Conservation (phyloP, 805 yeast genomes). For the Ogataea trehalophila region DNA sequence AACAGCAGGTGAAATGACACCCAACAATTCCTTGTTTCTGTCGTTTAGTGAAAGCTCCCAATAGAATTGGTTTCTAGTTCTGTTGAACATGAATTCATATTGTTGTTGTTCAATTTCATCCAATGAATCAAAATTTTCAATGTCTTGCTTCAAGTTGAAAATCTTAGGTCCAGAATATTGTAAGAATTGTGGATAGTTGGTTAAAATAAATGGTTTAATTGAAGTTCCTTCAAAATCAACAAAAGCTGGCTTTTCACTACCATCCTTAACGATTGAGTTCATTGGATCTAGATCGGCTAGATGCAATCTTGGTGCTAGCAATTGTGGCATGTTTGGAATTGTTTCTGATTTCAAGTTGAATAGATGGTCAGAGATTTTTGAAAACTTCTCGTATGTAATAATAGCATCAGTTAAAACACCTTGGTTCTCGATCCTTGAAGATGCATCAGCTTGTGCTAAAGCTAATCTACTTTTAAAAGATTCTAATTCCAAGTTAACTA, state of each 20-base stretch:
- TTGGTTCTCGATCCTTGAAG: constrained; percentile 39
- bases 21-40: constrained; percentile 60
- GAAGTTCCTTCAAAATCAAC: constrained; percentile 80
- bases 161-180: constrained; percentile 87
- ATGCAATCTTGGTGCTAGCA: constrained; percentile 67
- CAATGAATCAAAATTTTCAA: constrained; percentile 63
- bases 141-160: constrained; percentile 67
- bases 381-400: constrained; percentile 57
- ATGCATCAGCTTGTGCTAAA: constrained; percentile 49
- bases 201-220: constrained; percentile 77
- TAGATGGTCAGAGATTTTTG: constrained; percentile 50
- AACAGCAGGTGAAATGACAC: constrained; percentile 76
- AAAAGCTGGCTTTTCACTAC: constrained; percentile 40
- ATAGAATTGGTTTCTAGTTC: constrained; percentile 85
- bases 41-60: constrained; percentile 79
- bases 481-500: constrained; percentile 66
- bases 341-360: constrained; percentile 48
- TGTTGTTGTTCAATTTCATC: constrained; percentile 73
- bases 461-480: constrained; percentile 50
- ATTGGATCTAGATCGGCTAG: constrained; percentile 89
- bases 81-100: constrained; percentile 77
- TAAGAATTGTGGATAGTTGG: constrained; percentile 76
- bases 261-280: constrained; percentile 59
- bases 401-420: constrained; percentile 45
- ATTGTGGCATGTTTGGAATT: constrained; percentile 57